These are phyloP conservation scores for Xylariales sp. DNA, from an alignment of 2,329 filamentous ascomycete species.

Conservation along the genomic window DNA sequence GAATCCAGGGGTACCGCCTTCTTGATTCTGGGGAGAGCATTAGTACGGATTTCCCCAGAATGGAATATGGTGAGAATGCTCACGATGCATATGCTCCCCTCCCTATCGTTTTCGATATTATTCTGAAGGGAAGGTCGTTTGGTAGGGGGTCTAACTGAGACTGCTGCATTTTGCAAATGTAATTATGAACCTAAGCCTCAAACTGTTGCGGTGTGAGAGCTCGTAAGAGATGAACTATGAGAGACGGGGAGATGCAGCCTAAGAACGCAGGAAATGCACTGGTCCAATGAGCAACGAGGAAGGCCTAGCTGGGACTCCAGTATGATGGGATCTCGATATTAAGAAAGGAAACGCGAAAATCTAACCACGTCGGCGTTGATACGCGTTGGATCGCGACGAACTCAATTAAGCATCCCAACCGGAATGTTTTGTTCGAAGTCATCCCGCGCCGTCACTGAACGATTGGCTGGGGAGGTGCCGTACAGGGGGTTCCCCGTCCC, in stretches of 20 bases:
- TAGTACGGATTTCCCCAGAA: conserved; percentile 16
- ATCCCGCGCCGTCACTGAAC: background rate
- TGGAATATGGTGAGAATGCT: conserved; percentile 24
- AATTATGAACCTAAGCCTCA: too few relatives aligned
- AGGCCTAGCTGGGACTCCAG: too few relatives aligned
- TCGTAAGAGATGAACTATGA: too few relatives aligned
- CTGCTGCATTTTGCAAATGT: conserved; percentile 52
- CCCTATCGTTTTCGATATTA: conserved; percentile 94
- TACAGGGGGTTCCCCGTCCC: background rate
- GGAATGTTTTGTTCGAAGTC: conserved; percentile 9
- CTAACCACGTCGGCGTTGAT: too few relatives aligned
- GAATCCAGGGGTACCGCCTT: conserved; percentile 76
- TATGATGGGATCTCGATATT: too few relatives aligned
- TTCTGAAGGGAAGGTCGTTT: conserved; percentile 79
- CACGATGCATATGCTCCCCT: conserved; percentile 97
- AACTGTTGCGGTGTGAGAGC: too few relatives aligned
- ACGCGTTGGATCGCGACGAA: conserved; percentile 6
- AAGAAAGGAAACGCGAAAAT: too few relatives aligned
- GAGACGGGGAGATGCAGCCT: too few relatives aligned
- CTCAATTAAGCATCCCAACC: conserved; percentile 2
- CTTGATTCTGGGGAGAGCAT: conserved; percentile 62
- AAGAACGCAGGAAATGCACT: too few relatives aligned
- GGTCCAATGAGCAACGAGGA: too few relatives aligned
- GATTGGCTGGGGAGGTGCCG: conserved; percentile 6
- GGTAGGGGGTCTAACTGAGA: conserved; percentile 89